Evolutionary conservation across 257 asterid species (phyloP).

Genomic region (Fraxinus quadrangulata): DNA sequence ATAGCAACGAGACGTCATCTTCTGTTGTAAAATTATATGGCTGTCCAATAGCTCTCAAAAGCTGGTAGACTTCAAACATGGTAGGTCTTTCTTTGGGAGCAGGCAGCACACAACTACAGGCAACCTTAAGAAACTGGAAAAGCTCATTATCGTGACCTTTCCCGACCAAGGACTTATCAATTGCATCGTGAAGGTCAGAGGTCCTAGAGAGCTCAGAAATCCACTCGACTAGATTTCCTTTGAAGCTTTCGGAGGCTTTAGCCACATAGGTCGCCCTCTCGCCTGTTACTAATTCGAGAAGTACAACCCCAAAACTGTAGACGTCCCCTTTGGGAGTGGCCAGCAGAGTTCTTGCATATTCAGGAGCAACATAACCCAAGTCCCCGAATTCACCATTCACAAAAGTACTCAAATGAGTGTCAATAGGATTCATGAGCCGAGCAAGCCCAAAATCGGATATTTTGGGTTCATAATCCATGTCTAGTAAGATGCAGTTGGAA

Average conservation of each 20-base stretch:
- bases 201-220: slow-evolving; percentile 54
- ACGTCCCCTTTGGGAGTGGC: slow-evolving; percentile 97
- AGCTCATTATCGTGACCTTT: slow-evolving; percentile 68
- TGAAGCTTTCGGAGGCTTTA: slow-evolving; percentile 71
- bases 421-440: slow-evolving; percentile 85
- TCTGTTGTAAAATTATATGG: slow-evolving; percentile 58
- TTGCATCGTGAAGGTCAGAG: slow-evolving; percentile 70
- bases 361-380: slow-evolving; percentile 88
- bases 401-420: slow-evolving; percentile 86
- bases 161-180: slow-evolving; percentile 57
- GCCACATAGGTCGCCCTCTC: slow-evolving; percentile 60
- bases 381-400: slow-evolving; percentile 94
- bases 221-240: slow-evolving; percentile 88
- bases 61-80: slow-evolving; percentile 88
- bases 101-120: slow-evolving; percentile 72
- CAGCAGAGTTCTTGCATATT: slow-evolving; percentile 65
- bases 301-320: slow-evolving; percentile 86
- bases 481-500: slow-evolving; percentile 63
- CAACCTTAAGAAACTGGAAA: slow-evolving; percentile 80
- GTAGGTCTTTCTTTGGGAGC: slow-evolving; percentile 78
- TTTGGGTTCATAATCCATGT: slow-evolving; percentile 52
- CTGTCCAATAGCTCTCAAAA: slow-evolving; percentile 73
- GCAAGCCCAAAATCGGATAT: slow-evolving; percentile 91
- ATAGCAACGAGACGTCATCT: slow-evolving; percentile 55
- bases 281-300: slow-evolving; percentile 74